Base-by-base conservation (phyloP, 1,284 basidiomycete species). In the Coniferiporia sulphurascens region DNA sequence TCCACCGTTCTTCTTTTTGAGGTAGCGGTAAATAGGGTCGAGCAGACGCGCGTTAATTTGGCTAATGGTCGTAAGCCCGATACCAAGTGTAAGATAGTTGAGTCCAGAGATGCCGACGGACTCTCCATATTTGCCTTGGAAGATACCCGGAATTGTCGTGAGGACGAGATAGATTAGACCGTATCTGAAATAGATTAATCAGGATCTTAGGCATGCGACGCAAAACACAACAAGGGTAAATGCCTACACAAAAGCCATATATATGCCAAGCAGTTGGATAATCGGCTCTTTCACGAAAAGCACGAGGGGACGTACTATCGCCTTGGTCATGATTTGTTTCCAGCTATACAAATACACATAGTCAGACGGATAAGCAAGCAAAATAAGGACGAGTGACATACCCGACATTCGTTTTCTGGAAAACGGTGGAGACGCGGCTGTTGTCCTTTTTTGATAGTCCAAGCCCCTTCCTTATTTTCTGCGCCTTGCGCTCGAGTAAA, bases 81-180 rank as follows among this genome's bases (percentile, higher is more conserved):
- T 56, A 1, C 84, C 85, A 2, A 89, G 76, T 1, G 86, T 79
- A 59, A 89, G 76, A 65, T 88, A 90, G 63, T 85, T 73, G 35
- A 85, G 69, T 0, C 82, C 73, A 0, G 76, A 73, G 45, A 77
- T 73, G 1, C 73, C 74, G 46, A 78, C 68, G 1, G 67, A 61
- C 70, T 86, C 67, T 27, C 71, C 65, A 63, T 89, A 88, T 0
- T 75, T 68, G 2, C 72, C 72, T 53, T 75, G 70, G 65, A 84
- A 92, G 22, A 89, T 87, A 0, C 70, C 63, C 0, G 85, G 81
- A 13, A 60, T 43, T 34, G 36, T 41, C 19, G 48, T 58, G 19
- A 44, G 56, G 8, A 35, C 19, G 38, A 51, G 19, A 91, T 60
- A 62, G 10, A 62, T 60, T 15, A 60, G 32, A 9, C 59, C 52